phyloP scores from a whole-genome alignment of 208 protist genomes.

The Borovskyia barvae region DNA sequence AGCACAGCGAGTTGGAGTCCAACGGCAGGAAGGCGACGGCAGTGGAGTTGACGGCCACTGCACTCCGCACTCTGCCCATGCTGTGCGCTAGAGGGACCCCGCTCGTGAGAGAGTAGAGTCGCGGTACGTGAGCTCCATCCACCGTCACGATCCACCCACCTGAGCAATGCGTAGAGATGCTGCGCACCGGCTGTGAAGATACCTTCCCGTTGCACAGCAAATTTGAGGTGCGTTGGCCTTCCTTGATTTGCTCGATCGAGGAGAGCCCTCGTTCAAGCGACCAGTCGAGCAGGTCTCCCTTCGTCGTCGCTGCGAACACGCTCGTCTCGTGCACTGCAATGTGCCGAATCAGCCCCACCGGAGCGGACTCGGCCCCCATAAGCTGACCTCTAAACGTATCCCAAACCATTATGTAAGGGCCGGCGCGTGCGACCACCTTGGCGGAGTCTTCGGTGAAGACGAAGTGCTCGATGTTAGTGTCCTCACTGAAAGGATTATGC shows the following conservation, averaged over 20 bases:
- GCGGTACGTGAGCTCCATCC: slow-evolving; percentile 22
- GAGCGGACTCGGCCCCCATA: slow-evolving; percentile 51
- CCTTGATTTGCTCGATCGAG: slow-evolving; percentile 44
- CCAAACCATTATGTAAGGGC: slow-evolving; percentile 51
- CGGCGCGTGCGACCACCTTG: slow-evolving; percentile 49
- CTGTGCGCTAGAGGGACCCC: slow-evolving; percentile 22
- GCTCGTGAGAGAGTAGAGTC: slow-evolving; percentile 43
- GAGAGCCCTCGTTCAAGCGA: slow-evolving; percentile 45
- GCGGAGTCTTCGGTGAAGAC: slow-evolving; percentile 64
- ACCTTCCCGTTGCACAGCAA: slow-evolving; percentile 63
- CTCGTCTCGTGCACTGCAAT: slow-evolving; percentile 43
- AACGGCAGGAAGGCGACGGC: slow-evolving; percentile 31
- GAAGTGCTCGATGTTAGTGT: slow-evolving; percentile 33
- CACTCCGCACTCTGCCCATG: slow-evolving; percentile 19
- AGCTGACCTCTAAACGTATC: slow-evolving; percentile 41
- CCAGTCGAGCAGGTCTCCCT: slow-evolving; percentile 56
- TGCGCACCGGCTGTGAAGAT: slow-evolving; percentile 35
- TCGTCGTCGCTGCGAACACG: slow-evolving; percentile 55
- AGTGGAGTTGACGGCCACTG: slow-evolving; percentile 36
- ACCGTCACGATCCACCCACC: slow-evolving; percentile 26
- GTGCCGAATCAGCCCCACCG: slow-evolving; percentile 44
- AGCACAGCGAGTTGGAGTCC: slow-evolving; percentile 12
- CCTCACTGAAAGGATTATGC: slow-evolving; percentile 25
- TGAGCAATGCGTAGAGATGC: slow-evolving; percentile 32
- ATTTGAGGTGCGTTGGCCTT: slow-evolving; percentile 51